Percentiles rank a stretch among this genome's conserved stretches.
These are phyloP conservation scores for Fusarium illudens DNA, from an alignment of 2,329 filamentous ascomycete genomes.

Conservation along the genomic window DNA sequence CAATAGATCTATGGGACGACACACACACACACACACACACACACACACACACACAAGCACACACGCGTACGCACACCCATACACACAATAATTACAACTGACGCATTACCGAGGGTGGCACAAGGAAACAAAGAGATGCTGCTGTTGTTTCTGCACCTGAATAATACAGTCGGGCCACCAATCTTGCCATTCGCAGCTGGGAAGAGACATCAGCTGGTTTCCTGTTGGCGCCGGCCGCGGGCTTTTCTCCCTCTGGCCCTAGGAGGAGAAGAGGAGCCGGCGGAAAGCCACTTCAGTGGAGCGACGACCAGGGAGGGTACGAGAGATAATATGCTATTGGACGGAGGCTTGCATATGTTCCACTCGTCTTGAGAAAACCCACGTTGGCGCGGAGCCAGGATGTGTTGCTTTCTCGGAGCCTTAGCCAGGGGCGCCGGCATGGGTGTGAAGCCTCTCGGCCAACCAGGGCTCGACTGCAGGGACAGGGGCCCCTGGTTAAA, in stretches of 20 bases:
- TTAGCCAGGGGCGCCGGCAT: slow-evolving; percentile 32
- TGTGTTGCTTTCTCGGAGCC: slow-evolving; percentile 26
- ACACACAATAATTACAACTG: not conserved
- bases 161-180: slow-evolving; percentile 15
- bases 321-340: slow-evolving; percentile 22
- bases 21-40: not conserved
- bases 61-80: not conserved
- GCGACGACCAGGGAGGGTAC: slow-evolving; percentile 9
- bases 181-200: slow-evolving; percentile 13
- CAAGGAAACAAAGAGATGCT: not conserved
- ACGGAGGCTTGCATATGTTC: slow-evolving; percentile 1
- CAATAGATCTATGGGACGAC: not conserved
- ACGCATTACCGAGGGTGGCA: not conserved
- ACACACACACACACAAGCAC: not conserved
- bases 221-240: slow-evolving; percentile 29
- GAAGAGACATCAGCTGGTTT: slow-evolving; percentile 24
- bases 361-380: slow-evolving; percentile 1
- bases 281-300: slow-evolving; percentile 30
- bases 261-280: not conserved
- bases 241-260: slow-evolving; percentile 9
- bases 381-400: slow-evolving; percentile 28
- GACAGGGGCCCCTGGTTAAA: slow-evolving; percentile 12
- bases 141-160: not conserved
- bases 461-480: slow-evolving; percentile 8
- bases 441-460: slow-evolving; percentile 9